Evolutionary conservation across 164 flowering plant genomes (phyloP), one percentile per base, ranked within the genome.

Genomic region (Magnolia kwangsiensis): DNA sequence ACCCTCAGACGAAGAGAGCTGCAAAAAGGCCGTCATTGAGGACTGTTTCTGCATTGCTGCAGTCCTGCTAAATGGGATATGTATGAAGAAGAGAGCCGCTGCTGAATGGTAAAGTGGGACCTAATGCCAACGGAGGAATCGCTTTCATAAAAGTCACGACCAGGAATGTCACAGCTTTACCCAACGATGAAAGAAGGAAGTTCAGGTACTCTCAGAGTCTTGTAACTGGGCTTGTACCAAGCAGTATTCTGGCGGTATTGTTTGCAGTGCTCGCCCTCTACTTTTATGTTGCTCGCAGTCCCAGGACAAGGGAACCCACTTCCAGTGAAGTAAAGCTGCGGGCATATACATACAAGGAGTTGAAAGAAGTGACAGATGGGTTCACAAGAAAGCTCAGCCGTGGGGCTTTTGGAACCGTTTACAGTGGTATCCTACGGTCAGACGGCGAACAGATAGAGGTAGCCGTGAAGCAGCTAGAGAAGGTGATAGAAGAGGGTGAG

Each of bases 351-450:
- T 81, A 50, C 50, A 72, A 58, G 51, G 83, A 81, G 73, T 65
- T 83, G 71, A 59, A 73, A 18, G 81, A 77, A 58, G 86, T 81
- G 16, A 83, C 86, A 18, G 74, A 66, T 18, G 82, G 79, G 18
- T 83, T 83, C 73, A 72, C 58, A 29, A 69, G 72, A 37, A 75
- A 8, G 29, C 51, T 83, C 6, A 80, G 85, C 8, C 74, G 23
- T 20, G 85, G 85, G 45, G 77, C 80, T 7, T 83, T 75, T 70
- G 82, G 83, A 19, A 79, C 80, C 14, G 85, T 81, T 20, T 81
- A 81, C 51, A 65, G 80, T 11, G 85, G 85, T 3, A 72, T 58
- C 59, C 66, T 79, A 7, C 24, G 2, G 14, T 45, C 59, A 7
- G 76, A 80, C 8, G 80, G 76, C 45, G 18, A 63, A 72, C 68